Evolutionary conservation across 306 rosid genomes (phyloP).

Genomic region (Vicia sativa): DNA sequence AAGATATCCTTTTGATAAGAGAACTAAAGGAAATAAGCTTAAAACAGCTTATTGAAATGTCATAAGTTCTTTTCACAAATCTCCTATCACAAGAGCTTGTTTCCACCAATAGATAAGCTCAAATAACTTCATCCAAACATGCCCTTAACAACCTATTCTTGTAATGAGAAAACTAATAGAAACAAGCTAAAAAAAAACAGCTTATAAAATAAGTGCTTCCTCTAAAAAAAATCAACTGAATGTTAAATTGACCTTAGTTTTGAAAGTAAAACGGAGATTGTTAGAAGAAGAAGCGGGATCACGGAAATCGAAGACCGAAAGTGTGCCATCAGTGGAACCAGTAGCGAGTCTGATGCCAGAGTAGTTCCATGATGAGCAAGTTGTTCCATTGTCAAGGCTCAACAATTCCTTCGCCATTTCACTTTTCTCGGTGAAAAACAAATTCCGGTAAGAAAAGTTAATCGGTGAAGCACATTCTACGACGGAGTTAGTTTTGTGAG

Average conservation of each 20-base stretch:
- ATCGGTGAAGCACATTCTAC: background rate
- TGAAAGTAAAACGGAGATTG: slow-evolving; percentile 60
- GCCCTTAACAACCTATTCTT: background rate
- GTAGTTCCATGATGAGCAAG: slow-evolving; percentile 83
- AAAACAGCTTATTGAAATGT: background rate
- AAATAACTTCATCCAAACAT: background rate
- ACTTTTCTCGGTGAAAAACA: background rate
- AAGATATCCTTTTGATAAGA: too few species aligned
- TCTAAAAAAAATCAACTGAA: background rate
- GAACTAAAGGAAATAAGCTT: too few species aligned
- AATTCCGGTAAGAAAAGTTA: background rate
- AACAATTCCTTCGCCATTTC: slow-evolving; percentile 68
- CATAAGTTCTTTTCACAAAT: background rate
- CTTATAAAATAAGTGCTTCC: too few species aligned
- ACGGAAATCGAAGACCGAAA: slow-evolving; percentile 68
- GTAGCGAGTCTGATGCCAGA: slow-evolving; percentile 63
- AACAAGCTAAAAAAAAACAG: too few species aligned
- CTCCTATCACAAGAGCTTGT: background rate
- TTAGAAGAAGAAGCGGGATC: slow-evolving; percentile 53
- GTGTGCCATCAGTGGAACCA: slow-evolving; percentile 68
- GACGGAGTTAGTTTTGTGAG: background rate
- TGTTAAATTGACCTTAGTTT: slow-evolving; percentile 48
- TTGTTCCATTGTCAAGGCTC: slow-evolving; percentile 62
- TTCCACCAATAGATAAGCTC: background rate
- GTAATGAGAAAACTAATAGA: too few species aligned